Evolutionary conservation across 192 early-diverging fungal species (phyloP), one percentile per base, ranked within the genome.

Genomic region (Bifiguratus adelaidae): DNA sequence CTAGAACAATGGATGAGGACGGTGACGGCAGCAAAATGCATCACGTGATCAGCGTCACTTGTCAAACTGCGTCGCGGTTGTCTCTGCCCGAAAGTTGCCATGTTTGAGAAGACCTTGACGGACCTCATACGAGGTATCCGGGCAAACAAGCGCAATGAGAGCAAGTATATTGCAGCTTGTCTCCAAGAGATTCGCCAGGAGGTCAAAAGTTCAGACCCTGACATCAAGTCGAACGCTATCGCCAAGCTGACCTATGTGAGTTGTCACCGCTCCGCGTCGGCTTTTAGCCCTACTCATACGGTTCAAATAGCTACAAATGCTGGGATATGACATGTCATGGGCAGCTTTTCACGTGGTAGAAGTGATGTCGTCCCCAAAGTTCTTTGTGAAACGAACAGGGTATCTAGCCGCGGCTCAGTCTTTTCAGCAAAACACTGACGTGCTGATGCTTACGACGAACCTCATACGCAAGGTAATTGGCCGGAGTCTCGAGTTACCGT

Each of bases 301-400:
- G 28, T 44, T 25, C 49, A 18, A 2, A 33, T 70, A 93, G 74
- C 77, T 99, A 30, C 89, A 95, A 74, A 96, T 93, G 89, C 74
- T 92, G 18, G 95, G 96, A 6, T 99, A 94, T 60, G 91, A 94
- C 61, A 92, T 93, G 86, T 80, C 79, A 16, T 99, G 93, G 92
- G 92, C 92, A 1, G 83, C 83, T 2, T 99, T 99, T 57, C 88
- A 95, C 63, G 80, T 96, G 0, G 82, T 99, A 23, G 90, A 99
- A 52, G 90, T 95, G 21, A 96, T 99, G 93, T 88, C 90, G 3
- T 87, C 88, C 2, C 69, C 82, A 46, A 85, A 86, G 35, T 82
- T 91, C 30, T 58, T 70, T 13, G 77, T 91, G 60, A 99, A 99
- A 59, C 72, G 89, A 20, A 69, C 86, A 27, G 96, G 93, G 26